Conservation (phyloP, 768 basidiomycete genomes). For the Russula virescens region DNA sequence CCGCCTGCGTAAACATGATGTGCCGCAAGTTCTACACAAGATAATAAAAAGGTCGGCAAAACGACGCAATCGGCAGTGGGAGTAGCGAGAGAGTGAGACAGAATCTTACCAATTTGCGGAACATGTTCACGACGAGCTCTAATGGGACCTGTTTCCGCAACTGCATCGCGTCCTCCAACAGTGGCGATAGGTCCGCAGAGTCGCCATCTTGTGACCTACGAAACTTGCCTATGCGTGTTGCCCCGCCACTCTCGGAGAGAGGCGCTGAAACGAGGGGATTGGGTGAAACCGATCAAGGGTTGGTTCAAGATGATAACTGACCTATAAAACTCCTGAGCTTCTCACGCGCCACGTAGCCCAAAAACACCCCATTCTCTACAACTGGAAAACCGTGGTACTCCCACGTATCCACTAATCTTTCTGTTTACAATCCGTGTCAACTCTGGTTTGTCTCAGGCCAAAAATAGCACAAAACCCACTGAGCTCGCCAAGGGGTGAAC, state of each 20-base stretch:
- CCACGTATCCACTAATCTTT: constrained; percentile 38
- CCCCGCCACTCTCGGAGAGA: constrained; percentile 5
- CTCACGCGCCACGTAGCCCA: constrained; percentile 59
- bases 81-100: not conserved
- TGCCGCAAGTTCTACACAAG: constrained; percentile 54
- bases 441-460: not conserved
- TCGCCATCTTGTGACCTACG: not conserved
- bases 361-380: constrained; percentile 42
- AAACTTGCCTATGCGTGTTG: constrained; percentile 10
- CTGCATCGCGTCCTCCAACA: constrained; percentile 47
- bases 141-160: constrained; percentile 64
- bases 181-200: constrained; percentile 30
- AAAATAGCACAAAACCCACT: constrained; percentile 29
- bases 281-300: not conserved
- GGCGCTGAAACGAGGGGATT: constrained; percentile 7
- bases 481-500: constrained; percentile 44
- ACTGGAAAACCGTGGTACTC: constrained; percentile 64
- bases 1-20: constrained; percentile 57
- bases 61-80: constrained; percentile 9
- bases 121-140: constrained; percentile 67
- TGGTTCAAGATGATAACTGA: constrained; percentile 14
- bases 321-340: constrained; percentile 40
- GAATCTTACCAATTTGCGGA: constrained; percentile 63
- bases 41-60: not conserved
- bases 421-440: constrained; percentile 27